Base-by-base conservation (phyloP, 2,329 filamentous ascomycete species). In the Phialophora verrucosa region DNA sequence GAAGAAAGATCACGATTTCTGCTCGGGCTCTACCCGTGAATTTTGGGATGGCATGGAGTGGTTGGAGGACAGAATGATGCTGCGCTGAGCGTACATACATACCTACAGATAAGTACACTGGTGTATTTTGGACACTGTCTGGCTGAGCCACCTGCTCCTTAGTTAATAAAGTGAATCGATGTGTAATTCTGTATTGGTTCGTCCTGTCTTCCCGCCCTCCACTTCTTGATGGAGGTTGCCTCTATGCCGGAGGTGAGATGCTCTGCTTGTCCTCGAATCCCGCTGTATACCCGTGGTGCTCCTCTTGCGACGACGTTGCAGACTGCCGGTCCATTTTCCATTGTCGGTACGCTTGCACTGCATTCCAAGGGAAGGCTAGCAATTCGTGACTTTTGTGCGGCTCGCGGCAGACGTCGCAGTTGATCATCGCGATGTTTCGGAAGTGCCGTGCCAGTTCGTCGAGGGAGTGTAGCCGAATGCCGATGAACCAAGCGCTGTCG, bases 301-400 rank as follows among this genome's bases (percentile, higher is more conserved):
- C 20, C 5, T 29, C 12, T 27, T 51, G 49, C 25, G 49, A 51
- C 50, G 49, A 51, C 50, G 12, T 7, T 4, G 23, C 12, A 1
- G 31, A 38, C 10, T 32, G 47, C 59, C 23, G 49, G 23, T 61
- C 32, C 7, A 38, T 54, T 27, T 20, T 49, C 47, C 49, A 59
- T 53, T 63, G 54, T 10, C 53, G 53, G 44, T 59, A 59, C 17
- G 55, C 32, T 38, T 42, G 44, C 17, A 63, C 25, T 12, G 55
- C 32, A 29, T 63, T 63, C 54, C 29, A 38, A 5, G 62, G 62
- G 44, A 63, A 63, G 1, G 62, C 49, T 17, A 63, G 20, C 17
- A 63, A 42, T 32, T 63, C 62, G 27, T 42, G 31, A 14, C 42
- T 58, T 23, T 50, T 17, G 44, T 63, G 62, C 7, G 42, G 4